phyloP scores from a whole-genome alignment of 805 yeast species.

The Pichia exigua region DNA sequence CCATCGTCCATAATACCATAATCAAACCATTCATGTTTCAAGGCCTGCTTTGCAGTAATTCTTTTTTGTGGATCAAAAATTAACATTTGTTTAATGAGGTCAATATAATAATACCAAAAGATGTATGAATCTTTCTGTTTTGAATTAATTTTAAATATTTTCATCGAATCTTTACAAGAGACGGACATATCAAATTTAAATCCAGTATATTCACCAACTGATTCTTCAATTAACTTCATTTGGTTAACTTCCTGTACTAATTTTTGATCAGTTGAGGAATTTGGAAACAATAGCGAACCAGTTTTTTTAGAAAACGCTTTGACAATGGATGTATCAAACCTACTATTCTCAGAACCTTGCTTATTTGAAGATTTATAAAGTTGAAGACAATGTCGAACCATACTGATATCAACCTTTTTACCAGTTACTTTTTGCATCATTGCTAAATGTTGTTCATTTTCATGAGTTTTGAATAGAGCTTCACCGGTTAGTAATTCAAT shows the following conservation, averaged over 20 bases:
- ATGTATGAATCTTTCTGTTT: constrained; percentile 57
- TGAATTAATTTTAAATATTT: constrained; percentile 16
- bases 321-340: constrained; percentile 19
- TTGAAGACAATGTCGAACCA: constrained; percentile 28
- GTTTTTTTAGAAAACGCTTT: constrained; percentile 25
- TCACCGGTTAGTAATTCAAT: constrained; percentile 91
- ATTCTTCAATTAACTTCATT: constrained; percentile 20
- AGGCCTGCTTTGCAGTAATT: constrained; percentile 46
- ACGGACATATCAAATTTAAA: constrained; percentile 18
- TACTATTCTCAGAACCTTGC: constrained; percentile 2
- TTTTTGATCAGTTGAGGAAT: constrained; percentile 27
- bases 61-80: constrained; percentile 44
- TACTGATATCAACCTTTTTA: constrained; percentile 35
- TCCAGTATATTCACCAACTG: constrained; percentile 27
- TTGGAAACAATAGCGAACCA: constrained; percentile 30
- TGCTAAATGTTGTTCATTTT: constrained; percentile 87
- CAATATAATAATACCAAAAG: constrained; percentile 75
- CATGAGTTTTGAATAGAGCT: constrained; percentile 91
- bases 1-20: constrained; percentile 55
- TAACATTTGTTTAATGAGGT: constrained; percentile 41
- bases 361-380: constrained; percentile 13
- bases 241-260: constrained; percentile 31
- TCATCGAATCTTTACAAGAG: constrained; percentile 21
- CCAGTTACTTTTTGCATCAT: constrained; percentile 84
- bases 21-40: constrained; percentile 69